Conservation (phyloP, 768 basidiomycete genomes). For the Rossbeevera mucosa region DNA sequence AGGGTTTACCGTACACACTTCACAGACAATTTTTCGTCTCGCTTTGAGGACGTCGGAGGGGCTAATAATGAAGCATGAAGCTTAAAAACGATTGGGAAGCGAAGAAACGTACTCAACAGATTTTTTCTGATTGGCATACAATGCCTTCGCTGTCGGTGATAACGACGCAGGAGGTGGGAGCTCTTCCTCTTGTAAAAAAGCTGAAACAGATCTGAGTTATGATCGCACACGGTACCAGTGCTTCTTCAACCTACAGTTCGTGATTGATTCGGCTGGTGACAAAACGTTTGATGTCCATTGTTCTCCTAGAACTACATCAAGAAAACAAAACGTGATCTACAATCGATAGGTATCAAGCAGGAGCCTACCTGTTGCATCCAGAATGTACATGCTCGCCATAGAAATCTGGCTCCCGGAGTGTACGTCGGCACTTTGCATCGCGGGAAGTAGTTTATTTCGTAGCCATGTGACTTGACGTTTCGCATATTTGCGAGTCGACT, state of each 20-base stretch:
- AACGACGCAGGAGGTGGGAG: conserved; percentile 57
- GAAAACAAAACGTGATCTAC: not conserved
- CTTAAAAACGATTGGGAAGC: not conserved
- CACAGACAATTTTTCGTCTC: conserved; percentile 55
- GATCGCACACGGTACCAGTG: not conserved
- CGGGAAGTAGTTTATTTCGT: conserved; percentile 81
- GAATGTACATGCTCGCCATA: conserved; percentile 47
- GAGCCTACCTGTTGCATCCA: conserved; percentile 63
- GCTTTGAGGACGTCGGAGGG: conserved; percentile 52
- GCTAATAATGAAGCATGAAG: conserved; percentile 35
- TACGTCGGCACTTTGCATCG: conserved; percentile 46
- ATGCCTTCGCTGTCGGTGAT: conserved; percentile 48
- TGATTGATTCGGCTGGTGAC: conserved; percentile 45
- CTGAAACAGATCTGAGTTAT: conserved; percentile 24
- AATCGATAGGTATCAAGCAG: not conserved
- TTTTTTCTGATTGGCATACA: conserved; percentile 46
- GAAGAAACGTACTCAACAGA: conserved; percentile 40
- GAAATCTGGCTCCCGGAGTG: conserved; percentile 23
- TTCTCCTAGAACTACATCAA: conserved; percentile 43
- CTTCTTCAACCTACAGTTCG: conserved; percentile 37
- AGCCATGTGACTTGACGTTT: conserved; percentile 92
- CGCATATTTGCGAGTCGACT: conserved; percentile 85
- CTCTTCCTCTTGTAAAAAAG: conserved; percentile 44
- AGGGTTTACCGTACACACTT: conserved; percentile 54
- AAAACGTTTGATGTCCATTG: conserved; percentile 57